Evolutionary conservation across 768 basidiomycete genomes (phyloP), one percentile per base, ranked within the genome.

Genomic region (Leccinum ochraceum): DNA sequence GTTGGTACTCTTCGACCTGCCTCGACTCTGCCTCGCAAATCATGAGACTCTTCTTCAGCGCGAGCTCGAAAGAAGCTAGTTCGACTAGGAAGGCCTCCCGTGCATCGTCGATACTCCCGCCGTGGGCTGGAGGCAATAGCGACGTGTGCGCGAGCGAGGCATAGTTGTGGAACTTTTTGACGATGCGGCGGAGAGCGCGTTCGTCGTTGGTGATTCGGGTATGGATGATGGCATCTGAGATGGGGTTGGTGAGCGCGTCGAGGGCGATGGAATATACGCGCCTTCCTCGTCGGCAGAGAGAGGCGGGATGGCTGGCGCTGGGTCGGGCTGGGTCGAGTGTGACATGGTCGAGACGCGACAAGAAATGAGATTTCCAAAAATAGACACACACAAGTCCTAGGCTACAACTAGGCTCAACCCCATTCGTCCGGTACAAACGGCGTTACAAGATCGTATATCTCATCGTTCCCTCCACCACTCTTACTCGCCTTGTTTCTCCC

Each of bases 1-100:
- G 78, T 66, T 91, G 83, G 69, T 94, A 94, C 71, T 92, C 88
- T 67, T 91, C 86, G 1, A 93, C 92, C 75, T 94, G 91, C 67
- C 92, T 80, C 56, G 84, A 83, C 76, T 94, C 92, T 8, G 92
- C 93, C 69, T 93, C 88, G 67, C 90, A 93, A 50, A 92, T 86
- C 85, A 94, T 89, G 37, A 80, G 78, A 64, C 84, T 89, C 76
- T 94, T 94, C 77, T 87, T 84, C 65, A 94, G 76, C 57, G 84
- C 75, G 61, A 93, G 72, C 70, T 90, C 85, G 69, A 93, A 93
- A 11, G 89, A 83, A 52, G 86, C 85, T 20, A 94, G 74, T 72
- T 94, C 92, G 30, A 92, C 80, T 56, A 93, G 71, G 69, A 94
- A 90, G 0, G 88, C 86, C 60, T 94, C 91, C 36, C 89, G 76